Percentiles rank a stretch among this genome's conserved stretches.
Conservation (phyloP, 805 yeast species). For the Saccharomycopsis babjevae region DNA sequence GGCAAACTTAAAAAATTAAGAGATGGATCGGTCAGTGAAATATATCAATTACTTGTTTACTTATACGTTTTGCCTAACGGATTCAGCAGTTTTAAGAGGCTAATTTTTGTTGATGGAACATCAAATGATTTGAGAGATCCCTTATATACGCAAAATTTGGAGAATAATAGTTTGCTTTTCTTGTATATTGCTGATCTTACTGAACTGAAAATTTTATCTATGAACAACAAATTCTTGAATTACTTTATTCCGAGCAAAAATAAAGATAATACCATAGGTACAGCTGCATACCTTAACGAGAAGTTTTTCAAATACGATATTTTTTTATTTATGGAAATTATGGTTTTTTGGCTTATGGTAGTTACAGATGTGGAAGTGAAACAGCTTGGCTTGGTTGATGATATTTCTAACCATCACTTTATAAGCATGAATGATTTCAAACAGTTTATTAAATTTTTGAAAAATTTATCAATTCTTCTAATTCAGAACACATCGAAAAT, state of each 20-base stretch:
- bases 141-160: conserved; percentile 13
- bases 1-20: conserved; percentile 29
- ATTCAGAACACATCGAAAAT: conserved; percentile 29
- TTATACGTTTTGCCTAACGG: conserved; percentile 33
- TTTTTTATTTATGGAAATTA: conserved; percentile 46
- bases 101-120: conserved; percentile 21
- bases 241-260: conserved; percentile 7
- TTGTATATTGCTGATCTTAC: background rate
- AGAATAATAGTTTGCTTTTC: conserved; percentile 6
- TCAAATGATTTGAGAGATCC: conserved; percentile 17
- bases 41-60: conserved; percentile 20
- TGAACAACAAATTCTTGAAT: conserved; percentile 7
- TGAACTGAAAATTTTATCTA: conserved; percentile 16
- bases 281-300: background rate
- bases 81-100: conserved; percentile 26
- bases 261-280: background rate
- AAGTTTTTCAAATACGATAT: conserved; percentile 27
- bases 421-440: conserved; percentile 31
- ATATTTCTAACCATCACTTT: conserved; percentile 28
- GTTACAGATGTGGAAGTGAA: conserved; percentile 53
- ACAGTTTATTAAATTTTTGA: conserved; percentile 38
- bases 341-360: conserved; percentile 57
- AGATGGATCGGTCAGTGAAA: conserved; percentile 30
- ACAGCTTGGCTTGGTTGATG: conserved; percentile 1
- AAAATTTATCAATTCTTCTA: conserved; percentile 38